Conservation (phyloP, 805 yeast species). For the Metschnikowia dekortorum region DNA sequence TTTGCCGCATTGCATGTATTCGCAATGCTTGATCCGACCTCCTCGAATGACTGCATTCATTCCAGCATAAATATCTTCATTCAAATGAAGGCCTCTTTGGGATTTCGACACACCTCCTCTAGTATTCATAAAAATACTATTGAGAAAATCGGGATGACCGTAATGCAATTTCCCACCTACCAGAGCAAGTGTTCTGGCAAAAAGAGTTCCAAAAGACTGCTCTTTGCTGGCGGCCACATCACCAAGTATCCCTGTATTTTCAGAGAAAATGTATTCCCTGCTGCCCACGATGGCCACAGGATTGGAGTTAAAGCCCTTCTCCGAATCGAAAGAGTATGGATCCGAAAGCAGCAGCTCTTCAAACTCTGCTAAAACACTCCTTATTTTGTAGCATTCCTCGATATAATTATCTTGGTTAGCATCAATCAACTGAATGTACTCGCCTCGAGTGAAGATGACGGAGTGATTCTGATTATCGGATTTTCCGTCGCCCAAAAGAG, state of each 20-base stretch:
- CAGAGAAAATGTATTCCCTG: constrained; percentile 82
- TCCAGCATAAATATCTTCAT: constrained; percentile 88
- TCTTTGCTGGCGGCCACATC: constrained; percentile 91
- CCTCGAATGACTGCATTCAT: constrained; percentile 81
- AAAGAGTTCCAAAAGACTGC: constrained; percentile 82
- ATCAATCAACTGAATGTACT: constrained; percentile 77
- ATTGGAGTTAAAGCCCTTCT: constrained; percentile 23
- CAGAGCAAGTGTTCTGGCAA: constrained; percentile 78
- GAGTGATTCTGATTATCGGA: constrained; percentile 86
- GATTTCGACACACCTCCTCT: constrained; percentile 89
- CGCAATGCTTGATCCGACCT: constrained; percentile 85
- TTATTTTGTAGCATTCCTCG: constrained; percentile 80
- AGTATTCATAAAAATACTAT: constrained; percentile 71
- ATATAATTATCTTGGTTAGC: constrained; percentile 84
- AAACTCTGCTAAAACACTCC: constrained; percentile 78
- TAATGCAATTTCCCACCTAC: constrained; percentile 84
- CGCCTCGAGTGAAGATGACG: constrained; percentile 76
- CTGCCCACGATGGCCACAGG: constrained; percentile 78
- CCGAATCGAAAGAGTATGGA: constrained; percentile 12
- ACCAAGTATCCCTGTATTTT: constrained; percentile 79
- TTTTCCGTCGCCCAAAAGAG: constrained; percentile 84
- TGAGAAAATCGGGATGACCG: constrained; percentile 85
- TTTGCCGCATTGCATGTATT: constrained; percentile 85
- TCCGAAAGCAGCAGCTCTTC: constrained; percentile 49
- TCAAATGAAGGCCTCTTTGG: constrained; percentile 78